Evolutionary conservation across 2,329 filamentous ascomycete genomes (phyloP), one percentile per base, ranked within the genome.

Genomic region (Aspergillus flavus): DNA sequence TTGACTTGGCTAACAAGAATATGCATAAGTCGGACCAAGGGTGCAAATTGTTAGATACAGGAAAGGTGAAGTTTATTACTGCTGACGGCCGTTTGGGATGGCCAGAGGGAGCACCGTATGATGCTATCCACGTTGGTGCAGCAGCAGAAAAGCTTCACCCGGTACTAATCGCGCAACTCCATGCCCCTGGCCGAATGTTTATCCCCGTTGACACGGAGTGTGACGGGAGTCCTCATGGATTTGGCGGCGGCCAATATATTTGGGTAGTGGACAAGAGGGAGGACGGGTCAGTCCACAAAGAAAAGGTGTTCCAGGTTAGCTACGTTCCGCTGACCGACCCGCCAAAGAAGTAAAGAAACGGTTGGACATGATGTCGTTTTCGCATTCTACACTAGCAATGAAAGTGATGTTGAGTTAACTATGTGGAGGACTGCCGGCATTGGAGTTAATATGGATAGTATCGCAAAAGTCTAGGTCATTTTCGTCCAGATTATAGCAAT

Each of bases 81-180:
- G 93, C 88, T 0, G 94, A 97, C 79, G 91, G 91, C 1, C 79
- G 91, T 6, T 83, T 86, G 65, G 91, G 91, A 1, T 90, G 86
- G 84, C 72, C 83, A 2, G 85, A 84, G 79, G 61, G 79, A 72
- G 71, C 86, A 80, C 65, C 88, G 0, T 99, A 94, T 84, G 93
- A 98, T 83, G 94, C 91, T 2, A 98, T 99, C 64, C 95, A 98
- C 75, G 95, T 98, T 3, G 95, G 95, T 0, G 95, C 95, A 0
- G 91, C 93, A 9, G 94, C 94, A 0, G 85, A 81, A 28, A 85
- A 88, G 72, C 79, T 96, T 60, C 94, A 96, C 75, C 74, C 85
- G 21, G 85, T 86, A 63, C 79, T 98, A 68, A 79, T 96, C 53
- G 85, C 89, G 34, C 95, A 98, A 81, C 80, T 99, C 68, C 88